Percentiles rank a stretch among this genome's conserved stretches.
Conservation (phyloP, 257 asterid genomes). For the Solanum raphanifolium region DNA sequence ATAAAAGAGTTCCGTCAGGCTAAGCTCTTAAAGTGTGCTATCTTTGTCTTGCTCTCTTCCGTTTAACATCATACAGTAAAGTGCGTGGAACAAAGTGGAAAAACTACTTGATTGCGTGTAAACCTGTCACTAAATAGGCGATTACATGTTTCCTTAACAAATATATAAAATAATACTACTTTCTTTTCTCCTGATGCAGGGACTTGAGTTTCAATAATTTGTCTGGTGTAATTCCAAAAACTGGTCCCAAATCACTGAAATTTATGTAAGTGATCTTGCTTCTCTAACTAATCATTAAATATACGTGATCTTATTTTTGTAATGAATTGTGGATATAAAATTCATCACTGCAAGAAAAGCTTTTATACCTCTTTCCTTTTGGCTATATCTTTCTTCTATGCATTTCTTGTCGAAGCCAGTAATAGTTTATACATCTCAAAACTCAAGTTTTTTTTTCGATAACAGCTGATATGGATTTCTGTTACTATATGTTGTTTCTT, state of each 20-base stretch:
- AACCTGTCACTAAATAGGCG: background rate
- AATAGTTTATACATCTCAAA: background rate
- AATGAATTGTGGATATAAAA: background rate
- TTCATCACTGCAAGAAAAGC: background rate
- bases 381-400: background rate
- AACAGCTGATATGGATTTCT: background rate
- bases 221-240: background rate
- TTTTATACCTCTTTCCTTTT: background rate
- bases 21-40: background rate
- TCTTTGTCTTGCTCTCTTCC: background rate
- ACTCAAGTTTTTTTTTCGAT: background rate
- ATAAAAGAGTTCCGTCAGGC: background rate
- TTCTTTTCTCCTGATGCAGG: background rate
- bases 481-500: background rate
- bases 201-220: constrained; percentile 2
- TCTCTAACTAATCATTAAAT: background rate
- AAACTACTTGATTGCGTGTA: background rate
- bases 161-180: background rate
- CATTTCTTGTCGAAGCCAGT: background rate
- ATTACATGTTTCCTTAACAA: background rate
- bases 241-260: no score
- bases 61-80: background rate
- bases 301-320: background rate
- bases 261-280: background rate
- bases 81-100: background rate